A percentile compares a stretch with the other conserved stretches of the same genome.
Conservation (phyloP, 2,329 filamentous ascomycete species). For the Pseudogymnoascus sp. region DNA sequence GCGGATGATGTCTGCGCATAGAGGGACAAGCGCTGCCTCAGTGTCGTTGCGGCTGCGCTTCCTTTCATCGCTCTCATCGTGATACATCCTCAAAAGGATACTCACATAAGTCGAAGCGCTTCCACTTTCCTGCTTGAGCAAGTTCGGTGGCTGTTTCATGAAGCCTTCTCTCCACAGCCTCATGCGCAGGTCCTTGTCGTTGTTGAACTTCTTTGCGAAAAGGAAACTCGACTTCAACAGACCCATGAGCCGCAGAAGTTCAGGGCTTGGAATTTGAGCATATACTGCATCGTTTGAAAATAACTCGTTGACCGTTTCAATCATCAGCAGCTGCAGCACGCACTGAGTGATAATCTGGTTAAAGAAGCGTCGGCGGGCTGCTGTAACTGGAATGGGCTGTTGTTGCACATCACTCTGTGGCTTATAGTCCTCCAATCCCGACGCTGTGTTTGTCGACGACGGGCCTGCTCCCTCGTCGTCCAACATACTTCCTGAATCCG, state of each 20-base stretch:
- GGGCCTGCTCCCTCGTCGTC: conserved; percentile 24
- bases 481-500: conserved; percentile 23
- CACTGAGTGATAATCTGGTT: conserved; percentile 99
- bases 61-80: conserved; percentile 76
- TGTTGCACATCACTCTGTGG: conserved; percentile 70
- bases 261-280: conserved; percentile 78
- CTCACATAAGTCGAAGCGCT: conserved; percentile 90
- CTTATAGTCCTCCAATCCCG: conserved; percentile 67
- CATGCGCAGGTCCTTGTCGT: conserved; percentile 91
- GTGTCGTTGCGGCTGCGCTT: conserved; percentile 73
- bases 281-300: conserved; percentile 98
- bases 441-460: conserved; percentile 18
- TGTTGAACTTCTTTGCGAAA: conserved; percentile 96
- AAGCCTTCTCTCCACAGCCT: conserved; percentile 94
- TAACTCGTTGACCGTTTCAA: conserved; percentile 96
- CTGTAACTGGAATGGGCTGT: conserved; percentile 85
- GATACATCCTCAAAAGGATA: conserved; percentile 96
- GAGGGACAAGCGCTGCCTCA: conserved; percentile 82
- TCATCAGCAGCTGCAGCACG: conserved; percentile 95
- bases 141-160: conserved; percentile 98
- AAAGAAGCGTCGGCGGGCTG: conserved; percentile 88
- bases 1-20: conserved; percentile 89
- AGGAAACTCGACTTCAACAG: conserved; percentile 93
- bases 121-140: conserved; percentile 93
- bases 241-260: conserved; percentile 86